A percentile compares a stretch with the other conserved stretches of the same genome.
These are phyloP conservation scores for Annona squamosa DNA, from an alignment of 164 flowering plant genomes.

Conservation along the genomic window DNA sequence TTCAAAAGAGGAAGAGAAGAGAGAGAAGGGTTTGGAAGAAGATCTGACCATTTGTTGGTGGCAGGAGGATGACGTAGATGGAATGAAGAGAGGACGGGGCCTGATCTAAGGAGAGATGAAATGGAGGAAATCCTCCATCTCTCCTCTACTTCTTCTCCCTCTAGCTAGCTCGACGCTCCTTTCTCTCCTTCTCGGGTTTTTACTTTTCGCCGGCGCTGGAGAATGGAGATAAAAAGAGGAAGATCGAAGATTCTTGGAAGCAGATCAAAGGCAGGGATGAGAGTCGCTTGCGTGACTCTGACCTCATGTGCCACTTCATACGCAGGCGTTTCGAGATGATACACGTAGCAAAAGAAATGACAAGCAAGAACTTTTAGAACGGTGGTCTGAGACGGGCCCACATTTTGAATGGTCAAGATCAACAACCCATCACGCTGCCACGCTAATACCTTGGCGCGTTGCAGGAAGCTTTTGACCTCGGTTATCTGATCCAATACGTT, in stretches of 20 bases:
- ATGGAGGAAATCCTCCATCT: not conserved
- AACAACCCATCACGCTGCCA: too few species aligned
- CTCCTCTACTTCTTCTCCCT: not conserved
- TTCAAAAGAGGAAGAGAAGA: not conserved
- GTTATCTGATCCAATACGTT: too few species aligned
- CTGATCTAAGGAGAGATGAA: not conserved
- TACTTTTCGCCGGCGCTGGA: not conserved
- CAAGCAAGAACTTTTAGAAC: too few species aligned
- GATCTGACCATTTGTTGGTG: not conserved
- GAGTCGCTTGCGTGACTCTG: too few species aligned
- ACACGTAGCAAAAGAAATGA: too few species aligned
- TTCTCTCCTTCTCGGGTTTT: not conserved
- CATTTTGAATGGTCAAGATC: too few species aligned
- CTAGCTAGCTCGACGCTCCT: too few species aligned
- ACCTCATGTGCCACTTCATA: too few species aligned
- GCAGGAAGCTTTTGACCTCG: too few species aligned
- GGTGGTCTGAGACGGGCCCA: too few species aligned
- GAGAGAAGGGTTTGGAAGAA: not conserved
- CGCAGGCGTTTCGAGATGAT: too few species aligned
- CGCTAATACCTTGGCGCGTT: too few species aligned
- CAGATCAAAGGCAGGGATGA: not conserved
- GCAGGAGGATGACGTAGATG: not conserved
- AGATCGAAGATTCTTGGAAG: not conserved
- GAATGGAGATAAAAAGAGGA: not conserved
- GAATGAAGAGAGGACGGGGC: not conserved